These are phyloP conservation scores for Haplographium delicatum DNA, from an alignment of 495 filamentous ascomycete species.

Conservation along the genomic window DNA sequence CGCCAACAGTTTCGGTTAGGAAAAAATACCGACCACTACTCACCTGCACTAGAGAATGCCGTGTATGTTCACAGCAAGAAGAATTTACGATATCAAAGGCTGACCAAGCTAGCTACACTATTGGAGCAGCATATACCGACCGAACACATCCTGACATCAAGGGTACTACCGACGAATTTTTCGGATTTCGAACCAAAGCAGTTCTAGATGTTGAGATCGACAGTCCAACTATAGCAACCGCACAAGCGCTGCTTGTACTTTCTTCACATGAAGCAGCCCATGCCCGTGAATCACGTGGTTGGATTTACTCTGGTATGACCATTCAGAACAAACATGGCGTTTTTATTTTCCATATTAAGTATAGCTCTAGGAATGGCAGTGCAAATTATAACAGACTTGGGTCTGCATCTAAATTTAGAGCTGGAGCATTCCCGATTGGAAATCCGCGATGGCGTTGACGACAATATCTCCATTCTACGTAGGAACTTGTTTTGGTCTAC, in stretches of 20 bases:
- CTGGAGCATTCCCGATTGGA: too few relatives aligned
- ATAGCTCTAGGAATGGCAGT: constrained; percentile 43
- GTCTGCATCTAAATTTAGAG: constrained; percentile 45
- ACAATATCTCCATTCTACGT: too few relatives aligned
- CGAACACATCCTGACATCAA: constrained; percentile 42
- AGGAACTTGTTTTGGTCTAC: too few relatives aligned
- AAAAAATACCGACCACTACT: constrained; percentile 41
- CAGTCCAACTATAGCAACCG: constrained; percentile 45
- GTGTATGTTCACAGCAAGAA: constrained; percentile 34
- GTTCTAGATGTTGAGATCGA: constrained; percentile 46
- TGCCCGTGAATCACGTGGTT: constrained; percentile 45
- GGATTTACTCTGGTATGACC: constrained; percentile 41
- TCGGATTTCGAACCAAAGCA: constrained; percentile 43
- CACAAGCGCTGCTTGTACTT: constrained; percentile 45
- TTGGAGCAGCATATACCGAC: constrained; percentile 43
- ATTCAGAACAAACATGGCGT: neutral
- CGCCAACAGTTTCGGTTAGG: constrained; percentile 5
- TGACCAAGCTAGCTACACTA: constrained; percentile 37
- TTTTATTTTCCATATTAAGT: neutral
- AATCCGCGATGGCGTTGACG: too few relatives aligned
- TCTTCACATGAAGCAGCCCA: constrained; percentile 42
- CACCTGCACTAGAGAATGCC: constrained; percentile 43
- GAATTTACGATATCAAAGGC: neutral
- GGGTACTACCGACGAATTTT: constrained; percentile 43
- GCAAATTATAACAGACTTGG: constrained; percentile 46